Base-by-base conservation (phyloP, 2,329 filamentous ascomycete genomes). In the Trichoderma citrinoviride region DNA sequence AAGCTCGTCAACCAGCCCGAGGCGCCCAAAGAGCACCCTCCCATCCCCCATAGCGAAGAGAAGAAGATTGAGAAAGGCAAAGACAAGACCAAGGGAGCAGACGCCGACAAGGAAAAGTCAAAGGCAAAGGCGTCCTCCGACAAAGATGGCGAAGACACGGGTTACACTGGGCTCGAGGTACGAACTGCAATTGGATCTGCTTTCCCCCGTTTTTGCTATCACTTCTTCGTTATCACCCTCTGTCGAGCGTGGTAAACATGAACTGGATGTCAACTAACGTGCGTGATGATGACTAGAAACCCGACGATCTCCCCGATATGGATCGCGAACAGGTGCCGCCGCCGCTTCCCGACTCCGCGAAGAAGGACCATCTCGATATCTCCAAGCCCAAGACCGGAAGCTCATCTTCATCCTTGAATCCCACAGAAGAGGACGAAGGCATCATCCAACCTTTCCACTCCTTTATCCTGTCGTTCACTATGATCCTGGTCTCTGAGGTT, bases 401-500 rank as follows among this genome's bases (percentile, higher is more conserved):
- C 3, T 65, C 65, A 2, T 61, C 44, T 12, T 25, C 40, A 4
- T 2, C 21, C 7, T 8, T 47, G 25, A 77, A 80, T 61, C 72
- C 65, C 5, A 70, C 71, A 54, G 75, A 75, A 5, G 78, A 79
- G 5, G 81, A 83, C 7, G 84, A 83, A 10, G 87, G 88, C 65
- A 81, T 93, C 46, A 92, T 93, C 66, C 90, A 88, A 68, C 91
- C 92, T 19, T 82, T 89, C 72, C 94, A 99, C 77, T 98, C 95
- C 4, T 96, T 95, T 73, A 74, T 96, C 14, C 87, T 98, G 37
- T 96, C 95, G 17, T 87, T 97, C 66, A 94, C 93, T 65, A 99
- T 98, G 95, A 99, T 99, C 72, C 82, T 98, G 68, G 90, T 98
- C 71, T 97, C 94, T 53, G 95, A 99, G 77, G 88, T 99, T 72